Percentiles rank a stretch among this genome's conserved stretches.
Conservation (phyloP, 2,329 filamentous ascomycete genomes). For the Apiospora pterosperma region DNA sequence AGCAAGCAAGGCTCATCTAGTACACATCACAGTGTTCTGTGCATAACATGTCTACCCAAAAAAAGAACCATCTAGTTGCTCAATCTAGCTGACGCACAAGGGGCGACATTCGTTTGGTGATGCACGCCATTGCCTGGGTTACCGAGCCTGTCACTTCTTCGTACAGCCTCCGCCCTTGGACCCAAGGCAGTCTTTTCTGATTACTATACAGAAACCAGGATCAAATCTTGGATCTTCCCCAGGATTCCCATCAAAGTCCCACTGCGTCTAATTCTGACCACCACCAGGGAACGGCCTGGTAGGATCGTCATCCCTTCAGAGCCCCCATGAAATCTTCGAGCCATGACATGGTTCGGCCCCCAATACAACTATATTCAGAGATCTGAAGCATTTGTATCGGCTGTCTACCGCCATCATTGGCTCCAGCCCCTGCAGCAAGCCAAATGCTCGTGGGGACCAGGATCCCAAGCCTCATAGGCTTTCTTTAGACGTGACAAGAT, state of each 20-base stretch:
- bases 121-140: not conserved
- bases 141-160: not conserved
- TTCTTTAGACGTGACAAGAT: slow-evolving; percentile 1
- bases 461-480: not conserved
- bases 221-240: not conserved
- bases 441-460: not conserved
- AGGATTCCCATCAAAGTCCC: not conserved
- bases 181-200: not conserved
- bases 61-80: not conserved
- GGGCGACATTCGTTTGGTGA: not conserved
- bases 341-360: not conserved
- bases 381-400: not conserved
- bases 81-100: not conserved
- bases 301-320: not conserved
- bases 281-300: not conserved
- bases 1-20: not conserved
- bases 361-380: not conserved
- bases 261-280: not conserved
- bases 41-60: not conserved
- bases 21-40: not conserved
- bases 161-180: not conserved
- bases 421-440: not conserved
- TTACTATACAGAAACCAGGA: not conserved
- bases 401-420: not conserved
- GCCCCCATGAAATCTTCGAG: not conserved